Conservation (phyloP, 176 grass and related monocot genomes). For the Aegilops longissima region DNA sequence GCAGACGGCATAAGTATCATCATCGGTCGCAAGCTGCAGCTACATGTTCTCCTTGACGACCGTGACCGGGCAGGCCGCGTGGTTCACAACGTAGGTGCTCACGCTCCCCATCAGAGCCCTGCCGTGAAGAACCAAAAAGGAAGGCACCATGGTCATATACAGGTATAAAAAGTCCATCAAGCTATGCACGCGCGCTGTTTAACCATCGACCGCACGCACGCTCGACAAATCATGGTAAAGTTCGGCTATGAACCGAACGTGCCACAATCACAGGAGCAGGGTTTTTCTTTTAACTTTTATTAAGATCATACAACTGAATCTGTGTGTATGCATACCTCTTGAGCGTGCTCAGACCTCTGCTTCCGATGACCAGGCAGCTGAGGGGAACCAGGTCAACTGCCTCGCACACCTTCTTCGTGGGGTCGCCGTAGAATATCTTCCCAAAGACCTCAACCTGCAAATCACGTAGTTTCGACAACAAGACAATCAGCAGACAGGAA, state of each 20-base stretch:
- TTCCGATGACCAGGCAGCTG: conserved; percentile 55
- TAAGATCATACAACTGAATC: background rate
- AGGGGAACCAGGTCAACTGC: conserved; percentile 53
- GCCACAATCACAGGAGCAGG: too few species aligned
- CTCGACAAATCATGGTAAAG: background rate
- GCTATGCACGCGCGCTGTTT: background rate
- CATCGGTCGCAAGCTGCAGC: background rate
- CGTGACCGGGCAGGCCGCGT: conserved; percentile 61
- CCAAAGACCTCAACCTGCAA: conserved; percentile 59
- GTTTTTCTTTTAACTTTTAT: too few species aligned
- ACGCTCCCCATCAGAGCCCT: conserved; percentile 84
- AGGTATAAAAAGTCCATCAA: background rate
- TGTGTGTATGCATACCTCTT: conserved; percentile 54
- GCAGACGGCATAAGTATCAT: background rate
- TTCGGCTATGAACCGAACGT: background rate
- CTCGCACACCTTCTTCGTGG: conserved; percentile 54
- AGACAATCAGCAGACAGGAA: background rate
- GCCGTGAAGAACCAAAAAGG: background rate
- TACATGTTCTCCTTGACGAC: conserved; percentile 64
- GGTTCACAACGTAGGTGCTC: conserved; percentile 58
- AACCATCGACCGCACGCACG: background rate
- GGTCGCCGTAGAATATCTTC: conserved; percentile 65
- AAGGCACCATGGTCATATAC: background rate
- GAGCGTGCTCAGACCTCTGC: conserved; percentile 63
- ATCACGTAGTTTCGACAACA: background rate